Base-by-base conservation (phyloP, 345 rosid genomes). In the Corchorus olitorius region DNA sequence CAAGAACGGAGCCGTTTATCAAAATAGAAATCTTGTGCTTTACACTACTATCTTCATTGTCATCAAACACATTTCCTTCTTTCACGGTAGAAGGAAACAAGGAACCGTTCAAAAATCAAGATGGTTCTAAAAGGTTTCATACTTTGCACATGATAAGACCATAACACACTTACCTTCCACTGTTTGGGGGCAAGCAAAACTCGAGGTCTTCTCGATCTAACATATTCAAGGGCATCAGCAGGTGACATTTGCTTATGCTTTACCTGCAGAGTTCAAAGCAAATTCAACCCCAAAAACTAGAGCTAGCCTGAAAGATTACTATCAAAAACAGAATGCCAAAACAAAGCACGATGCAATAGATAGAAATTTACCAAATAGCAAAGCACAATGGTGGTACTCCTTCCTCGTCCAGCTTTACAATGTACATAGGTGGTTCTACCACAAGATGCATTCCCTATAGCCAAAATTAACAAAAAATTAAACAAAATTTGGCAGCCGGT, bases 381-480 rank as follows among this genome's bases (percentile, higher is more conserved):
- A 60, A 94, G 97, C 82, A 91, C 96, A 76, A 95, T 84, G 8
- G 95, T 91, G 1, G 97, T 93, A 84, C 98, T 94, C 81, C 97
- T 86, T 84, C 98, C 97, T 8, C 97, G 87, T 39, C 98, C 98
- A 79, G 98, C 98, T 83, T 94, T 94, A 81, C 98, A 94, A 78
- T 94, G 98, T 43, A 93, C 97, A 70, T 91, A 91, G 3, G 98
- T 93, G 46, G 89, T 91, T 79, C 82, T 89, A 77, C 94, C 87
- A 41, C 77, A 79, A 43, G 83, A 81, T 50, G 90, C 82, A 73
- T 91, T 93, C 76, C 84, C 98, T 93, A 78, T 52, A 73, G 65
- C 76, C 75, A 61, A 76, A 56, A 58, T 69, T 6, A 19, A 10
- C 59, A 50, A 34, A 72, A 34, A 12, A 6, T 1, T 39, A 39